Evolutionary conservation across 495 filamentous ascomycete species (phyloP), one percentile per base, ranked within the genome.

Genomic region (Tricharina praecox): DNA sequence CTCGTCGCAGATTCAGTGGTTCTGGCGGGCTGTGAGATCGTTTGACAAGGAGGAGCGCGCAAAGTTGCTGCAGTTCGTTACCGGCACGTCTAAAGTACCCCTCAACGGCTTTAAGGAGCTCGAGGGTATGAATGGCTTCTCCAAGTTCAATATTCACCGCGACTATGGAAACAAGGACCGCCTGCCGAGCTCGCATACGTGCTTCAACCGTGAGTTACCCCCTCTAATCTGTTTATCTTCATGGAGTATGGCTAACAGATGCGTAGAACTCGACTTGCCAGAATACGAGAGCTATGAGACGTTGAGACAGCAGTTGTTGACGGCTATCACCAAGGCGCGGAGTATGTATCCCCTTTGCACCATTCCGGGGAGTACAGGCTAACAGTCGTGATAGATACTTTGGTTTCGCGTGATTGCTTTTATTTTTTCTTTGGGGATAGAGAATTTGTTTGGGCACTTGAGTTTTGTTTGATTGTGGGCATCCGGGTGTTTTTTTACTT

Each of bases 21-120:
- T 99, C 77, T 99, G 90, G 90, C 80, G 90, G 56, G 90, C 92
- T 2, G 81, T 99, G 34, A 81, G 92, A 54, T 94, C 87, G 4
- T 99, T 93, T 57, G 90, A 99, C 69, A 96, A 96, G 68, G 90
- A 99, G 69, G 90, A 96, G 65, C 84, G 84, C 47, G 90, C 90
- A 50, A 96, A 96, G 63, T 74, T 99, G 33, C 74, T 99, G 4
- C 90, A 99, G 61, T 99, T 99, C 64, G 90, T 96, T 51, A 99
- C 90, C 0, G 90, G 90, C 55, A 99, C 90, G 10, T 90, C 83
- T 66, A 99, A 99, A 68, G 90, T 99, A 20, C 90, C 90, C 35
- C 78, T 99, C 37, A 99, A 99, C 56, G 90, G 90, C 21, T 99
- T 99, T 73, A 94, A 90, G 67, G 88, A 99, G 64, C 76, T 99